Evolutionary conservation across 768 basidiomycete species (phyloP), one percentile per base, ranked within the genome.

Genomic region (Lyophyllum shimeji): DNA sequence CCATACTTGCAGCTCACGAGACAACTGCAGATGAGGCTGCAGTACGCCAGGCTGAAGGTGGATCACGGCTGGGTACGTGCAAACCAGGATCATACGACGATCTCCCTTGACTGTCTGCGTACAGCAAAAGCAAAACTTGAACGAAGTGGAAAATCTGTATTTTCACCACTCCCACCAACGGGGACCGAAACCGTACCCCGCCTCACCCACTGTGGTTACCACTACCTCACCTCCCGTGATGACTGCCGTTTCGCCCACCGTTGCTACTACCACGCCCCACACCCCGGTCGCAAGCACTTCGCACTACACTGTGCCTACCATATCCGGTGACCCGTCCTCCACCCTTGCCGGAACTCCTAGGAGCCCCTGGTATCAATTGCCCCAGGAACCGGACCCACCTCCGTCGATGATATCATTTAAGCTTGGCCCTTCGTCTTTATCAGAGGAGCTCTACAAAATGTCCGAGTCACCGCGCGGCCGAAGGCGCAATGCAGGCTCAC

Each of bases 101-200:
- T n/a, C 25, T 23, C 37, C 24, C 13, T 17, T 25, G n/a, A 20
- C 29, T 18, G 23, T 52, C 27, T 45, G 24, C 29, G 34, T 53
- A 13, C 64, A 89, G 88, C 86, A 89, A 84, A 81, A 83, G 56
- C 89, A 91, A 69, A 89, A 79, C 45, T 70, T 91, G 50, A 89
- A 87, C 63, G 89, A 91, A 71, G 89, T 91, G 5, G 89, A 91
- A 68, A 90, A 90, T 63, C 75, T 91, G 8, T 91, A 90, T 73
- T 90, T 90, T 63, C 85, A 84, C 47, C 85, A 87, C 64, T 86
- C 87, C 0, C 84, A 87, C 50, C 69, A 75, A 24, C 77, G 77
- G 54, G 71, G 72, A 27, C 62, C 70, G 21, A 69, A 70, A 39
- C 64, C 68, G n/a, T 67, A 66, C 49, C 61, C 69, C 34, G 7